These are phyloP conservation scores for Blastobotrys muscicola DNA, from an alignment of 805 yeast genomes.

Conservation along the genomic window DNA sequence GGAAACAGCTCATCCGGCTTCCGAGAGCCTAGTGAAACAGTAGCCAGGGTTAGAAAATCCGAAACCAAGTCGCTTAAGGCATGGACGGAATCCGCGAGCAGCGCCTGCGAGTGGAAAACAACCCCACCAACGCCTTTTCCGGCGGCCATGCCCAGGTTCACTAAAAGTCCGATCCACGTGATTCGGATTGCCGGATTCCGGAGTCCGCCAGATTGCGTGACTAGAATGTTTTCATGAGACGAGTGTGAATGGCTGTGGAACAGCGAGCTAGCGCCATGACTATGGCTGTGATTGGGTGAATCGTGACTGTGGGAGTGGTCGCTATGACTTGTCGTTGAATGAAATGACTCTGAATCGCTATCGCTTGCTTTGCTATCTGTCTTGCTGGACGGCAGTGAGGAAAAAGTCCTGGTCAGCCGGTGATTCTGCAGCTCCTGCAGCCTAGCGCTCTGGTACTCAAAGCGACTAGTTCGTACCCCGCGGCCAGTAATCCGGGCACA, in stretches of 20 bases:
- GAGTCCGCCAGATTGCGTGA: conserved; percentile 26
- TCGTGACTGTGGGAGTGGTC: conserved; percentile 2
- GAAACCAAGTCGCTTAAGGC: conserved; percentile 85
- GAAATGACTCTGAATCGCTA: too few relatives aligned
- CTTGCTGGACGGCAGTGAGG: too few relatives aligned
- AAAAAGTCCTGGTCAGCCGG: too few relatives aligned
- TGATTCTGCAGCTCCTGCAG: too few relatives aligned
- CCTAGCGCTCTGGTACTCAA: too few relatives aligned
- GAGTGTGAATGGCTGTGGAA: conserved; percentile 17
- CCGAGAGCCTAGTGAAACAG: conserved; percentile 67
- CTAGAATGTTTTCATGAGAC: conserved; percentile 14
- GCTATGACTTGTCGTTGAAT: too few relatives aligned
- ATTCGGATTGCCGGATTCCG: conserved; percentile 83
- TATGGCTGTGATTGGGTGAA: conserved; percentile 6
- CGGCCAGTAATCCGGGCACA: too few relatives aligned
- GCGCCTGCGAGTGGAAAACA: conserved; percentile 87
- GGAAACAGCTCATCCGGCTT: conserved; percentile 59
- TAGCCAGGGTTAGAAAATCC: conserved; percentile 79
- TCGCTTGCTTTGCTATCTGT: too few relatives aligned
- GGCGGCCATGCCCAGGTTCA: conserved; percentile 76
- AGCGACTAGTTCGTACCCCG: too few relatives aligned
- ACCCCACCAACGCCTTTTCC: conserved; percentile 86
- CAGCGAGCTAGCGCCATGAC: conserved; percentile 10
- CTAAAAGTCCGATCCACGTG: conserved; percentile 82
- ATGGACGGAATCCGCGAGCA: conserved; percentile 91